Percentiles rank a stretch among this genome's conserved stretches.
Conservation (phyloP, 2,329 filamentous ascomycete species). For the Leptographium wingfieldii region DNA sequence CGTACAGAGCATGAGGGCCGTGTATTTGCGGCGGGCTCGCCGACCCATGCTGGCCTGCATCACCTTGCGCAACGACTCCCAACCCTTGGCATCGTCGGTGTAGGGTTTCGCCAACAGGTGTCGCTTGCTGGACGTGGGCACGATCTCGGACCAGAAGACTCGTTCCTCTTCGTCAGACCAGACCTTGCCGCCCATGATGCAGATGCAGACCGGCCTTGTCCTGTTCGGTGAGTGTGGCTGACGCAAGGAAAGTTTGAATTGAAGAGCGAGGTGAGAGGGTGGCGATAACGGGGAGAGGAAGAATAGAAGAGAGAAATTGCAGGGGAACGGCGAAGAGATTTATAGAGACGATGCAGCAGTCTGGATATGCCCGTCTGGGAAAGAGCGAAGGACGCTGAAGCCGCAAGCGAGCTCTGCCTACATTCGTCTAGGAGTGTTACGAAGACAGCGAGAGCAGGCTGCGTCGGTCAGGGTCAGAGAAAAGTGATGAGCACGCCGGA, state of each 20-base stretch:
- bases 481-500: not conserved
- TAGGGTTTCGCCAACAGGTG: slow-evolving; percentile 8
- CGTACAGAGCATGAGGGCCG: slow-evolving; percentile 17
- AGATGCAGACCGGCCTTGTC: not conserved
- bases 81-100: slow-evolving; percentile 9
- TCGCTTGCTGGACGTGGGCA: slow-evolving; percentile 17
- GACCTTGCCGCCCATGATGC: slow-evolving; percentile 34
- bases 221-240: not conserved
- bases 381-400: not conserved
- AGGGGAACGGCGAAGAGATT: not conserved
- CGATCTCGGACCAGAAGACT: slow-evolving; percentile 30
- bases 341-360: not conserved
- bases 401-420: not conserved
- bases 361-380: not conserved
- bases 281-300: not conserved
- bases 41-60: slow-evolving; percentile 14
- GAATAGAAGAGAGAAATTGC: not conserved
- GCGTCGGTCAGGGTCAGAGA: not conserved
- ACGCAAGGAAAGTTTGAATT: not conserved
- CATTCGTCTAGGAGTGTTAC: not conserved
- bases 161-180: slow-evolving; percentile 37
- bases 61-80: slow-evolving; percentile 11
- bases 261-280: not conserved
- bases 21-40: slow-evolving; percentile 16
- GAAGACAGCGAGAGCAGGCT: not conserved